phyloP scores from a whole-genome alignment of 2,329 filamentous ascomycete genomes.

The Penicillium capsulatum region DNA sequence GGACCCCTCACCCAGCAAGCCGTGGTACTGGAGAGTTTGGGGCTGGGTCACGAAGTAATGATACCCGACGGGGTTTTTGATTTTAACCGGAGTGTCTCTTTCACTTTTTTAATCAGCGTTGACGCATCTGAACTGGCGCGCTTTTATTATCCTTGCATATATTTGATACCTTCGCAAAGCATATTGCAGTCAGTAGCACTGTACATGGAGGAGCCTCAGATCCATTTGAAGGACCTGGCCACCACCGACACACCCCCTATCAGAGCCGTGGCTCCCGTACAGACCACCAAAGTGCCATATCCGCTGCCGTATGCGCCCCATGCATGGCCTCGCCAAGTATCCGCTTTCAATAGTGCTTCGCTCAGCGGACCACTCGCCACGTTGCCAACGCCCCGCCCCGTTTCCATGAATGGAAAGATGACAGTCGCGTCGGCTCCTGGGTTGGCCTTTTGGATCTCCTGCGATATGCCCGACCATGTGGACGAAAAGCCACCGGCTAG shows the following conservation, averaged over 20 bases:
- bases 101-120: too few relatives aligned
- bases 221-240: slow-evolving; percentile 13
- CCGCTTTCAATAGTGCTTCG: slow-evolving; percentile 16
- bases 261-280: slow-evolving; percentile 18
- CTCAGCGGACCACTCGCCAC: slow-evolving; percentile 20
- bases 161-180: too few relatives aligned
- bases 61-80: background rate
- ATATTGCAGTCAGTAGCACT: too few relatives aligned
- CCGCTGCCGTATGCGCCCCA: slow-evolving; percentile 19
- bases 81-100: too few relatives aligned
- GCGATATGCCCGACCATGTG: slow-evolving; percentile 20
- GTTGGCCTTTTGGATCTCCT: slow-evolving; percentile 16
- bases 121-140: too few relatives aligned
- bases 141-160: too few relatives aligned
- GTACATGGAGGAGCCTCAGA: too few relatives aligned
- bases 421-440: slow-evolving; percentile 16
- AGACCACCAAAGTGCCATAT: slow-evolving; percentile 18
- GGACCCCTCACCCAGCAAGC: slow-evolving; percentile 25
- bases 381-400: slow-evolving; percentile 20
- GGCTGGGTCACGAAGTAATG: slow-evolving; percentile 19
- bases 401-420: slow-evolving; percentile 24
- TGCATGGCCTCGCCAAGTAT: slow-evolving; percentile 11
- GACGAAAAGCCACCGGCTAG: slow-evolving; percentile 20
- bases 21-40: slow-evolving; percentile 28
- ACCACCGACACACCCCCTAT: slow-evolving; percentile 17